These are phyloP conservation scores for Leptographium lundbergii DNA, from an alignment of 2,329 filamentous ascomycete species.

Conservation along the genomic window DNA sequence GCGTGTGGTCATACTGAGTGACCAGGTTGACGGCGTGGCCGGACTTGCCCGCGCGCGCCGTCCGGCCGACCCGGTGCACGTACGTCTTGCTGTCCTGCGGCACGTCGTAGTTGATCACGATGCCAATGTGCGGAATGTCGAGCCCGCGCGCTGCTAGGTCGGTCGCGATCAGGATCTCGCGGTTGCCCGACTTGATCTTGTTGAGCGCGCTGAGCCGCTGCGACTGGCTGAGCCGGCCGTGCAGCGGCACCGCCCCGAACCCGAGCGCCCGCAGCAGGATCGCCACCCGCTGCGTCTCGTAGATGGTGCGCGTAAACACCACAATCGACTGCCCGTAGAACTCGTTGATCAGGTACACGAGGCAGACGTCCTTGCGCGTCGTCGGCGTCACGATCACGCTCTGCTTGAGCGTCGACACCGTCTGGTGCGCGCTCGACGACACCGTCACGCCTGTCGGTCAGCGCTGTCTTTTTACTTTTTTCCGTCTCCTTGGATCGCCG, in stretches of 20 bases:
- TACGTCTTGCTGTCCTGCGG: slow-evolving; percentile 82
- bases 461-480: no score
- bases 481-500: no score
- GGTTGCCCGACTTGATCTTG: slow-evolving; percentile 73
- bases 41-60: slow-evolving; percentile 73
- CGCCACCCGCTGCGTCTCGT: slow-evolving; percentile 76
- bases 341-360: slow-evolving; percentile 78
- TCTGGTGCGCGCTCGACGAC: slow-evolving; percentile 75
- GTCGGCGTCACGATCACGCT: slow-evolving; percentile 78
- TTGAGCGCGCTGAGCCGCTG: slow-evolving; percentile 75
- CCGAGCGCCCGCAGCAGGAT: slow-evolving; percentile 74
- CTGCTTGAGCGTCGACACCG: slow-evolving; percentile 78
- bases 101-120: slow-evolving; percentile 77
- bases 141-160: slow-evolving; percentile 89
- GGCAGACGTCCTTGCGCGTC: slow-evolving; percentile 78
- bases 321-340: slow-evolving; percentile 77
- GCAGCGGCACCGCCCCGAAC: slow-evolving; percentile 81
- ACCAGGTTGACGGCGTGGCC: slow-evolving; percentile 71
- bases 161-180: slow-evolving; percentile 82
- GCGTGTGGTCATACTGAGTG: slow-evolving; percentile 77
- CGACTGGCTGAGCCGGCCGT: slow-evolving; percentile 83
- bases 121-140: slow-evolving; percentile 81
- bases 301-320: slow-evolving; percentile 84
- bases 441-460: slow-evolving; percentile 63
- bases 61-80: slow-evolving; percentile 79